Evolutionary conservation across 2,329 filamentous ascomycete species (phyloP).

Genomic region (Venturia nashicola): DNA sequence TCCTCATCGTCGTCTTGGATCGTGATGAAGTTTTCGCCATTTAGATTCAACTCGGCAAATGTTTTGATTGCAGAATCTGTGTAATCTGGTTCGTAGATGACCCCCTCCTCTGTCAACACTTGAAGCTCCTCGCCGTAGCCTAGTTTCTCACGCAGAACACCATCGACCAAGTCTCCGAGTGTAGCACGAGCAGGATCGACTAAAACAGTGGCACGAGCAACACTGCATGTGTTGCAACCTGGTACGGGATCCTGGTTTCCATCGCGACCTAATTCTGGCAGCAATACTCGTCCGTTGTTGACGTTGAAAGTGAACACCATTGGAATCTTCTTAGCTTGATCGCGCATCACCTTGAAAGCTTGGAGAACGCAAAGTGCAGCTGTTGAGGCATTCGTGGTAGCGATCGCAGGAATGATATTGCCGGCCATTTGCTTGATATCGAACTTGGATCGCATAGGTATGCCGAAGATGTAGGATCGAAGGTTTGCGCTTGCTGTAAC

Average conservation of each 20-base stretch:
- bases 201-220: constrained; percentile 53
- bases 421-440: constrained; percentile 98
- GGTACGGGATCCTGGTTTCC: constrained; percentile 49
- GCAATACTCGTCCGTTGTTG: constrained; percentile 46
- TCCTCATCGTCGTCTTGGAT: constrained; percentile 75
- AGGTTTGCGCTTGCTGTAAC: constrained; percentile 85
- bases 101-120: constrained; percentile 58
- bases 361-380: constrained; percentile 86
- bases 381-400: constrained; percentile 94
- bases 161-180: constrained; percentile 65
- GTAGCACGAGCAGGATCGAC: constrained; percentile 63
- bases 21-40: constrained; percentile 63
- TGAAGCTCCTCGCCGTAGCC: constrained; percentile 74
- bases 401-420: constrained; percentile 97
- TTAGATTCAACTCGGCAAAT: constrained; percentile 64
- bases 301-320: constrained; percentile 76
- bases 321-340: constrained; percentile 57
- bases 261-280: constrained; percentile 39
- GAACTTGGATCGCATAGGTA: constrained; percentile 80
- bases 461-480: constrained; percentile 76
- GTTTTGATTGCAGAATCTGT: constrained; percentile 76
- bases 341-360: constrained; percentile 77
- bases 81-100: constrained; percentile 84
- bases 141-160: constrained; percentile 55
- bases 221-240: constrained; percentile 71